Evolutionary conservation across 2,329 filamentous ascomycete genomes (phyloP).

Genomic region (Fusarium keratoplasticum): DNA sequence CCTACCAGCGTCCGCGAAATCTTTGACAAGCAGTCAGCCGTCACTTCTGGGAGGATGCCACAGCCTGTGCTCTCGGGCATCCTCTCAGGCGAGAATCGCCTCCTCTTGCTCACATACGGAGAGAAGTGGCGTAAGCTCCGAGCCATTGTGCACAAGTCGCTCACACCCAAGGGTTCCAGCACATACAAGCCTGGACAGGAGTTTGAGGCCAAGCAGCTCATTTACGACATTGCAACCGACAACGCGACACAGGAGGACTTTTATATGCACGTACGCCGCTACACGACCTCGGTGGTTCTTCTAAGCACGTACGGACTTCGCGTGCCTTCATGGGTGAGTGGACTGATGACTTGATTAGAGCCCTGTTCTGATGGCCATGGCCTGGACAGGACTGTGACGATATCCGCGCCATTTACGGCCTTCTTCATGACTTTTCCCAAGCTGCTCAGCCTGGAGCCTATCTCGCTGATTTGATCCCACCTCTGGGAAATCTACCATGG

Average conservation of each 20-base stretch:
- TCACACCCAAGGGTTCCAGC: conserved; percentile 11
- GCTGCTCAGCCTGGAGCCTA: conserved; percentile 8
- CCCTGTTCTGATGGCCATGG: too few species aligned
- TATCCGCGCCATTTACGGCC: conserved; percentile 2
- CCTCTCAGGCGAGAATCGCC: conserved; percentile 14
- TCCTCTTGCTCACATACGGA: conserved; percentile 14
- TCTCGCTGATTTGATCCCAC: conserved; percentile 9
- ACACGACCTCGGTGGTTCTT: conserved; percentile 15
- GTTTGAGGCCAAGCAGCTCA: not conserved
- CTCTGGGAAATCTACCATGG: not conserved
- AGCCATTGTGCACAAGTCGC: conserved; percentile 6
- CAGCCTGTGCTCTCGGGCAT: conserved; percentile 10
- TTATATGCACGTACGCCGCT: not conserved
- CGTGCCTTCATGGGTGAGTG: conserved; percentile 13
- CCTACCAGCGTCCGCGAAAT: conserved; percentile 19
- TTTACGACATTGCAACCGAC: not conserved
- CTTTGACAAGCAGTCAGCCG: conserved; percentile 25
- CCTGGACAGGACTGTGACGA: conserved; percentile 10
- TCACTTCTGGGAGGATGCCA: conserved; percentile 22
- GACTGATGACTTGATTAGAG: not conserved
- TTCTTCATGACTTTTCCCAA: conserved; percentile 11
- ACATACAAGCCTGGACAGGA: not conserved
- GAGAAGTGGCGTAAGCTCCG: conserved; percentile 20
- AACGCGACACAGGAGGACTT: not conserved
- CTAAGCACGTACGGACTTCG: conserved; percentile 17